These are phyloP conservation scores for Ilyonectria sp. DNA, from an alignment of 2,329 filamentous ascomycete species.

Conservation along the genomic window DNA sequence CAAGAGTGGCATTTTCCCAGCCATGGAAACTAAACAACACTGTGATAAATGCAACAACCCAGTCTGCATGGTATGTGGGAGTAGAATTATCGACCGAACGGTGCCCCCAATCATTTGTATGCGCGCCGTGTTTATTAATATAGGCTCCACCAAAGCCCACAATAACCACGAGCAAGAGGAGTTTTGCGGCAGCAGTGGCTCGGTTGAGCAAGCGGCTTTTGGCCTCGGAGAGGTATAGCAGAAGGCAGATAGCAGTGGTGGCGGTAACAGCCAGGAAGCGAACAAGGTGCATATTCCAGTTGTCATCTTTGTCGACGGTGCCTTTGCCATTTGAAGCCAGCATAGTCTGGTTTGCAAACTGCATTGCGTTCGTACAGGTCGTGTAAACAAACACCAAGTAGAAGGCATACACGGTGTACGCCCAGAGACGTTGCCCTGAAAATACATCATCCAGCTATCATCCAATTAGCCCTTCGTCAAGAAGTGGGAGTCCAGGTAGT, in stretches of 20 bases:
- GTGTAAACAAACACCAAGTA: too few species aligned
- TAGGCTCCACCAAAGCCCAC: neutral
- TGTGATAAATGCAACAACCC: neutral
- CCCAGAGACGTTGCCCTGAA: too few species aligned
- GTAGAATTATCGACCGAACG: neutral
- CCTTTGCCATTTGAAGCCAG: neutral
- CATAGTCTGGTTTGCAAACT: neutral
- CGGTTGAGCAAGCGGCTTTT: neutral
- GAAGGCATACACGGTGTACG: too few species aligned
- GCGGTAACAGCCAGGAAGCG: neutral
- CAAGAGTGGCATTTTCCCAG: constrained; percentile 13
- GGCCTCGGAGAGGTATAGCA: neutral
- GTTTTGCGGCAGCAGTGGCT: neutral
- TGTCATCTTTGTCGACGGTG: neutral
- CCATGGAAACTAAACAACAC: constrained; percentile 8
- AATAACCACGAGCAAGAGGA: neutral
- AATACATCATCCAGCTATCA: too few species aligned
- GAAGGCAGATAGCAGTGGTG: neutral
- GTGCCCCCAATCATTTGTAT: neutral
- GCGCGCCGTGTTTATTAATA: neutral
- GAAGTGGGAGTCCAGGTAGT: neutral
- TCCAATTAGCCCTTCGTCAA: too few species aligned
- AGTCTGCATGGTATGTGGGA: neutral
- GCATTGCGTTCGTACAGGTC: constrained; percentile 6
- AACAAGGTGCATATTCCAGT: neutral